Evolutionary conservation across 441 rosid genomes (phyloP).

Genomic region (Macaranga tanarius): DNA sequence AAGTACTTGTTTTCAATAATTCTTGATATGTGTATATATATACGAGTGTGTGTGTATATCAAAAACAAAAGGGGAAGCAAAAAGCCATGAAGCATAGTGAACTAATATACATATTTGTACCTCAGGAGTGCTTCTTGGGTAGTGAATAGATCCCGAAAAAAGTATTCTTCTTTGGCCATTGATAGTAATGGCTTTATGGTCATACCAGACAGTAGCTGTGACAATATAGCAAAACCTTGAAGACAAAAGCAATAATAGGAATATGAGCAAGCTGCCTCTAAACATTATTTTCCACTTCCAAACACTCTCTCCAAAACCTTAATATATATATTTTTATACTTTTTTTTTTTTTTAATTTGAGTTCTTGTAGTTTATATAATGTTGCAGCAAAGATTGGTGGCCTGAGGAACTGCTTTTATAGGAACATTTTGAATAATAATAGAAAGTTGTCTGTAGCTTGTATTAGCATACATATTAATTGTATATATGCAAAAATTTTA

Average conservation of each 20-base stretch:
- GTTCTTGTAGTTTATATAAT: too few species aligned
- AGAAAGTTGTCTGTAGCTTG: too few species aligned
- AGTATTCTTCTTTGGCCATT: constrained; percentile 55
- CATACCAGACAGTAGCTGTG: constrained; percentile 47
- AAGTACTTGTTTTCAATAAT: too few species aligned
- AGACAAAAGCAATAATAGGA: constrained; percentile 23
- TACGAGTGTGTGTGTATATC: too few species aligned
- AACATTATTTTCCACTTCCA: constrained; percentile 19
- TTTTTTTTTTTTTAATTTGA: too few species aligned
- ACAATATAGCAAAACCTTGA: constrained; percentile 45
- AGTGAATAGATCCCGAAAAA: constrained; percentile 46
- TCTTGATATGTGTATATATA: too few species aligned
- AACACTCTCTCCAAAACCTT: constrained; percentile 7
- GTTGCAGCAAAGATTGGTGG: too few species aligned
- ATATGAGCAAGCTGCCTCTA: constrained; percentile 1
- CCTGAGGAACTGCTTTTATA: constrained; percentile 13
- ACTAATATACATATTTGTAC: constrained; percentile 20
- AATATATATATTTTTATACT: too few species aligned
- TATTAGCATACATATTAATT: too few species aligned
- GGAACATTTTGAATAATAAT: background rate
- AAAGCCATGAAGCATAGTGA: background rate
- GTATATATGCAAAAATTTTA: too few species aligned
- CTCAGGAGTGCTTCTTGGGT: constrained; percentile 57
- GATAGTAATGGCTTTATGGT: constrained; percentile 44
- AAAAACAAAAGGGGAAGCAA: too few species aligned